Evolutionary conservation across 2,329 filamentous ascomycete genomes (phyloP), one percentile per base, ranked within the genome.

Genomic region (Cladorrhinum sp.): DNA sequence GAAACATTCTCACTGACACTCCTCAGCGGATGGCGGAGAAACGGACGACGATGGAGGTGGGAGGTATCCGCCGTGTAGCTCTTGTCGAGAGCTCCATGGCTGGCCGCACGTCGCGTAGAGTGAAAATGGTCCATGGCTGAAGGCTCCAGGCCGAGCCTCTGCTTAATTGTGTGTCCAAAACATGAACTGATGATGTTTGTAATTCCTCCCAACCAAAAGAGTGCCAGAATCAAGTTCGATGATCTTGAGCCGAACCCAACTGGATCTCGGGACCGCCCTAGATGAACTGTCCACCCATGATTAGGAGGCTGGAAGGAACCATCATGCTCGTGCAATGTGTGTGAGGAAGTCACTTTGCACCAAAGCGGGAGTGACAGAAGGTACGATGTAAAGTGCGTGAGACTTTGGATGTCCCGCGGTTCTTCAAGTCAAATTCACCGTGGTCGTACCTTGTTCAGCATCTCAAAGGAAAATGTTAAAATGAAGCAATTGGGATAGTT

Each of bases 1-100:
- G 70, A 69, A 27, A 73, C 68, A 58, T 78, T 78, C 58, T 79
- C 76, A 54, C 77, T 76, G 60, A 80, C 72, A 65, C 74, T 76
- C 59, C 76, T 75, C 29, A 81, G 72, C 3, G 79, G 77, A 36
- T 75, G 75, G 23, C 58, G 58, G 2, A 64, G 32, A 23, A 60
- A 50, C 23, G 51, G 29, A 49, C 45, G 23, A 9, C 55, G 57
- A 6, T 58, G 45, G 13, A 64, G 61, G 18, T 66, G 66, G 32
- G 66, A 65, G 38, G 64, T 67, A 24, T 74, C 71, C 23, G 69
- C 57, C 27, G 64, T 65, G 65, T 74, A 75, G 20, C 66, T 68
- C 60, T 68, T 71, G 60, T 70, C 69, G 49, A 79, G 71, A 3
- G 77, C 75, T 53, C 71, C 73, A 70, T 78, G 75, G 57, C 78